Conservation (phyloP, 106 monocot genomes). For the Allium sativum region DNA sequence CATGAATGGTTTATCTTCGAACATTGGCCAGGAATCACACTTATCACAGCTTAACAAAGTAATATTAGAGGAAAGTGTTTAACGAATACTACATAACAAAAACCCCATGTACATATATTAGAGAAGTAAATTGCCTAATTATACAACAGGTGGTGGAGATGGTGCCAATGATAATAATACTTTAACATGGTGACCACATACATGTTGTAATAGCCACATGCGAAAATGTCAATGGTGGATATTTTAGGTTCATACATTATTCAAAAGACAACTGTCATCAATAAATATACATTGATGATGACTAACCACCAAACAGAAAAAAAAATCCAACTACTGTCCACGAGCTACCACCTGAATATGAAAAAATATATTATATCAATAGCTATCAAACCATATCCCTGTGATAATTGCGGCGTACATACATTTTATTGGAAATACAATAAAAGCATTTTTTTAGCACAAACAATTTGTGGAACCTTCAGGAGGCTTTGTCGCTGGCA, state of each 20-base stretch:
- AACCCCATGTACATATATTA: background rate
- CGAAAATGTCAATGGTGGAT: background rate
- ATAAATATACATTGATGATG: background rate
- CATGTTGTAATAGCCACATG: background rate
- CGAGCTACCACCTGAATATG: background rate
- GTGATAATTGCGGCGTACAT: background rate
- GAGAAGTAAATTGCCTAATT: background rate
- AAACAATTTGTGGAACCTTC: no score
- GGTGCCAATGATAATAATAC: background rate
- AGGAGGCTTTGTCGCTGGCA: no score
- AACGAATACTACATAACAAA: background rate
- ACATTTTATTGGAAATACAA: no score
- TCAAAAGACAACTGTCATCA: conserved; percentile 4
- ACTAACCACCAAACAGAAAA: background rate
- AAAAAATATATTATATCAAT: background rate
- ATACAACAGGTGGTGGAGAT: background rate
- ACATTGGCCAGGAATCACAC: background rate
- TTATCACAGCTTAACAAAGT: background rate
- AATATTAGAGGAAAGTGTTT: background rate
- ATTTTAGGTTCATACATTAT: background rate
- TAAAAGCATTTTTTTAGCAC: no score
- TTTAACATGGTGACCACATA: no score
- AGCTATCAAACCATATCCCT: background rate
- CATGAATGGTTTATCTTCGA: no score
- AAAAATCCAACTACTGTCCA: conserved; percentile 1